These are phyloP conservation scores for Claviceps arundinis DNA, from an alignment of 2,329 filamentous ascomycete species.

Conservation along the genomic window DNA sequence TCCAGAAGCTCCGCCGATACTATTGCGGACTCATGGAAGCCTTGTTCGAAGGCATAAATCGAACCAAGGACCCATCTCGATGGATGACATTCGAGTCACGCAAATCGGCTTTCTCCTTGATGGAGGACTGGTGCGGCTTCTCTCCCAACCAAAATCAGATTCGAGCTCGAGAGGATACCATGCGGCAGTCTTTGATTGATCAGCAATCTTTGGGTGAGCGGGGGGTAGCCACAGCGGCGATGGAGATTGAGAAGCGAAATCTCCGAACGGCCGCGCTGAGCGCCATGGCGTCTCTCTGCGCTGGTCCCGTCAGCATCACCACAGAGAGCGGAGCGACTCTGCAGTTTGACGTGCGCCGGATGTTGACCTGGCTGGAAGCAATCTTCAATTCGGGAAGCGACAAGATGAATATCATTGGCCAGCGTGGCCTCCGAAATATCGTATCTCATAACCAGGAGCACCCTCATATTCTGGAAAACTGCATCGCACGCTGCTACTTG, in stretches of 20 bases:
- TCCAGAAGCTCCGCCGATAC: constrained; percentile 79
- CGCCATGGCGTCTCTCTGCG: constrained; percentile 89
- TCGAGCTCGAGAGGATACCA: constrained; percentile 67
- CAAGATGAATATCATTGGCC: constrained; percentile 79
- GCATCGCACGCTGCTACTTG: constrained; percentile 81
- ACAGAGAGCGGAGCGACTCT: constrained; percentile 80
- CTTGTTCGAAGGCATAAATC: constrained; percentile 81
- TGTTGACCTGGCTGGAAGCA: constrained; percentile 89
- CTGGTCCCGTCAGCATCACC: constrained; percentile 69
- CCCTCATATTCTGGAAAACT: constrained; percentile 73
- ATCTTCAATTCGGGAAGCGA: constrained; percentile 91
- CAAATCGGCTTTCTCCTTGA: constrained; percentile 87
- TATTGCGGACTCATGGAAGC: constrained; percentile 92
- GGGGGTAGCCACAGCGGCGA: constrained; percentile 69
- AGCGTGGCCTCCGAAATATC: constrained; percentile 76
- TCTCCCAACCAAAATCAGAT: constrained; percentile 82
- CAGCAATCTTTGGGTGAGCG: constrained; percentile 65
- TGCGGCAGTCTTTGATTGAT: constrained; percentile 73
- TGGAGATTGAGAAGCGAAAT: constrained; percentile 95
- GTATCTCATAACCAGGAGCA: constrained; percentile 85
- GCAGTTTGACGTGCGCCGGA: constrained; percentile 82
- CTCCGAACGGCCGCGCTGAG: constrained; percentile 81
- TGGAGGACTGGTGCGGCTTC: constrained; percentile 99
- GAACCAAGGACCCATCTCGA: constrained; percentile 67
- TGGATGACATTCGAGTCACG: constrained; percentile 98